Percentiles rank a stretch among this genome's conserved stretches.
These are phyloP conservation scores for Curvularia sp. DNA, from an alignment of 2,329 filamentous ascomycete species.

Conservation along the genomic window DNA sequence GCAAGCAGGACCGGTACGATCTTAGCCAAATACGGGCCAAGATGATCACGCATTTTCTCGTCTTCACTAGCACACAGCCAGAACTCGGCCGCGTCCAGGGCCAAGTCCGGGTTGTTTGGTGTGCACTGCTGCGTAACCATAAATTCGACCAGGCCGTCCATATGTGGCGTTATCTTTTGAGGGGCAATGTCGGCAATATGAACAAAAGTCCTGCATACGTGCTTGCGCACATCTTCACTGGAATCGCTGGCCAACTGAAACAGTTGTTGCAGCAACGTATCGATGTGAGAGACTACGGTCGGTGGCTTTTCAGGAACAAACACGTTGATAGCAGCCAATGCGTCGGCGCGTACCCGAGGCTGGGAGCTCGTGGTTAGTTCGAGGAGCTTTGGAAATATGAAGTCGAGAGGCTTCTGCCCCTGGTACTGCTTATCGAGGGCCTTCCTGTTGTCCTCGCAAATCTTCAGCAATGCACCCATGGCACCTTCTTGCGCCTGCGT, in stretches of 20 bases:
- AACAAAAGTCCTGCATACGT: constrained; percentile 93
- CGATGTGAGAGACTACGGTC: constrained; percentile 80
- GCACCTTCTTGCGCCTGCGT: constrained; percentile 85
- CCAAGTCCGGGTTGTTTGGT: constrained; percentile 82
- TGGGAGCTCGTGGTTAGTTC: constrained; percentile 80
- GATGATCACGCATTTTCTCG: constrained; percentile 74
- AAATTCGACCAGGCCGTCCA: constrained; percentile 88
- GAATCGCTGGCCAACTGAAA: constrained; percentile 81
- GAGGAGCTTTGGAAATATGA: constrained; percentile 89
- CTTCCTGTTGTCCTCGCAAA: constrained; percentile 94
- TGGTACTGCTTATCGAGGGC: constrained; percentile 86
- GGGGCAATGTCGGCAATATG: constrained; percentile 89
- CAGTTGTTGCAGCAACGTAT: constrained; percentile 80
- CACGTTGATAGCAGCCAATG: constrained; percentile 86
- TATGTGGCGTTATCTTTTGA: constrained; percentile 88
- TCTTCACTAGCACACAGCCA: constrained; percentile 95
- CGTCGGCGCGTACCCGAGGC: constrained; percentile 78
- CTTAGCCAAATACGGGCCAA: constrained; percentile 79
- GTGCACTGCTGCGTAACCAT: constrained; percentile 88
- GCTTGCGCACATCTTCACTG: constrained; percentile 82
- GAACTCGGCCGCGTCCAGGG: constrained; percentile 94
- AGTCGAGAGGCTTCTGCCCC: constrained; percentile 84
- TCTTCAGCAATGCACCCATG: constrained; percentile 91
- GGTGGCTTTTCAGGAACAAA: constrained; percentile 87
- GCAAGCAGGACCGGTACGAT: constrained; percentile 91